Evolutionary conservation across 2,329 filamentous ascomycete genomes (phyloP).

Genomic region (Beauveria sp.): DNA sequence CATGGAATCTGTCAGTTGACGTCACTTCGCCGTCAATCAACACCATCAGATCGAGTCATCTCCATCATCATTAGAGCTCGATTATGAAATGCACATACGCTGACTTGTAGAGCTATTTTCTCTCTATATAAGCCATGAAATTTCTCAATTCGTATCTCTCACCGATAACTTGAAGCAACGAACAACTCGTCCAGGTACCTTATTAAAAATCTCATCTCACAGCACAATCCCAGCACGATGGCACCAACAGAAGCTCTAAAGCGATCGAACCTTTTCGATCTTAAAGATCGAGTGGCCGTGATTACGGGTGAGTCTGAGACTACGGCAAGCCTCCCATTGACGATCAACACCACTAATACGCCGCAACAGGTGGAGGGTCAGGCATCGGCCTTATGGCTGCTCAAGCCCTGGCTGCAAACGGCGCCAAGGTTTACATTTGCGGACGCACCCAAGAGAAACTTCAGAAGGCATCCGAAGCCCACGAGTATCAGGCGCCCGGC

Average conservation of each 20-base stretch:
- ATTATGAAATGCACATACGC: neutral
- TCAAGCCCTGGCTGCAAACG: constrained; percentile 58
- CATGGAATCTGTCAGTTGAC: constrained; percentile 2
- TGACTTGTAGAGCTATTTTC: neutral
- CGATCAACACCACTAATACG: neutral
- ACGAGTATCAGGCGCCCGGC: constrained; percentile 44
- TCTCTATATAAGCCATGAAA: neutral
- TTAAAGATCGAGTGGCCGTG: constrained; percentile 36
- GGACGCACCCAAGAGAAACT: constrained; percentile 57
- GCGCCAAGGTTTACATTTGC: constrained; percentile 63
- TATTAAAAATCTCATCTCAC: neutral
- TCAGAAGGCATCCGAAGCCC: constrained; percentile 50
- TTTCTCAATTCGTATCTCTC: too few relatives aligned
- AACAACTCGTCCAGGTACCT: too few relatives aligned
- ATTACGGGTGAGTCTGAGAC: constrained; percentile 30
- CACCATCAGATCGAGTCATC: neutral
- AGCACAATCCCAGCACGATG: neutral
- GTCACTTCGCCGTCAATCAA: neutral
- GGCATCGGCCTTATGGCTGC: constrained; percentile 64
- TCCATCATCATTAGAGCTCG: neutral
- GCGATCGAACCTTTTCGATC: constrained; percentile 29
- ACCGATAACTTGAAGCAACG: too few relatives aligned
- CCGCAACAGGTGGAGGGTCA: constrained; percentile 41
- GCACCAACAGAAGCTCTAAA: neutral
- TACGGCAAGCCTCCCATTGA: neutral